Percentiles rank a stretch among this genome's conserved stretches.
Conservation (phyloP, 2,329 filamentous ascomycete genomes). For the Phoma herbarum region DNA sequence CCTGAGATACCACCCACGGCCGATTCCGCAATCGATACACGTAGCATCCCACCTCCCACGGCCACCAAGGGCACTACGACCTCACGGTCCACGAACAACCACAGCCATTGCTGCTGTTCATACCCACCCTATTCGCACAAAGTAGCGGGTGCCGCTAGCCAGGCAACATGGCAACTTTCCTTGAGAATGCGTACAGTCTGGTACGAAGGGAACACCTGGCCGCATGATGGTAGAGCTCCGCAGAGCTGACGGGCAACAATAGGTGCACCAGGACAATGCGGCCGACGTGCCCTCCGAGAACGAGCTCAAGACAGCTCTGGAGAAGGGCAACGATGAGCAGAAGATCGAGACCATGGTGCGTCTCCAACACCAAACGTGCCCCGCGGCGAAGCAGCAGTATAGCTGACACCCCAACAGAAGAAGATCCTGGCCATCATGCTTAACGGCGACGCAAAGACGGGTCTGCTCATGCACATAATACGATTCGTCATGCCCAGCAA, state of each 20-base stretch:
- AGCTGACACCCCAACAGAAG: slow-evolving; percentile 61
- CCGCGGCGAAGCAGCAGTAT: slow-evolving; percentile 61
- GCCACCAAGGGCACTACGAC: slow-evolving; percentile 41
- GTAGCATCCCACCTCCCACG: slow-evolving; percentile 48
- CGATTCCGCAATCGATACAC: slow-evolving; percentile 39
- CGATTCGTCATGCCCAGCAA: slow-evolving; percentile 99
- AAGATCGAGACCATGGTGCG: slow-evolving; percentile 79
- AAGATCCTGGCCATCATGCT: slow-evolving; percentile 96
- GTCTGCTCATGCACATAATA: slow-evolving; percentile 99
- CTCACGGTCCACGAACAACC: slow-evolving; percentile 39
- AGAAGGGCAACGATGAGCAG: slow-evolving; percentile 91
- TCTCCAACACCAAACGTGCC: slow-evolving; percentile 31
- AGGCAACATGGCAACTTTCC: slow-evolving; percentile 86
- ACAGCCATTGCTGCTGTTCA: slow-evolving; percentile 35
- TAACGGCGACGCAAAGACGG: slow-evolving; percentile 95
- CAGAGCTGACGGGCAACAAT: slow-evolving; percentile 42
- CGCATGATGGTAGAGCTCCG: slow-evolving; percentile 31
- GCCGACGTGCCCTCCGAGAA: slow-evolving; percentile 89
- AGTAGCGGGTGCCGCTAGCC: slow-evolving; percentile 16
- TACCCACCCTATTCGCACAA: slow-evolving; percentile 14
- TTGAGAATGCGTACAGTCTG: slow-evolving; percentile 94
- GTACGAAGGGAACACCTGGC: slow-evolving; percentile 53
- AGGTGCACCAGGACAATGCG: slow-evolving; percentile 92
- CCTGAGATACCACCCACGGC: slow-evolving; percentile 19
- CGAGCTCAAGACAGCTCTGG: slow-evolving; percentile 90